Percentiles rank a stretch among this genome's conserved stretches.
These are phyloP conservation scores for Peronosclerospora sorghi DNA, from an alignment of 352 stramenopile species.

Conservation along the genomic window DNA sequence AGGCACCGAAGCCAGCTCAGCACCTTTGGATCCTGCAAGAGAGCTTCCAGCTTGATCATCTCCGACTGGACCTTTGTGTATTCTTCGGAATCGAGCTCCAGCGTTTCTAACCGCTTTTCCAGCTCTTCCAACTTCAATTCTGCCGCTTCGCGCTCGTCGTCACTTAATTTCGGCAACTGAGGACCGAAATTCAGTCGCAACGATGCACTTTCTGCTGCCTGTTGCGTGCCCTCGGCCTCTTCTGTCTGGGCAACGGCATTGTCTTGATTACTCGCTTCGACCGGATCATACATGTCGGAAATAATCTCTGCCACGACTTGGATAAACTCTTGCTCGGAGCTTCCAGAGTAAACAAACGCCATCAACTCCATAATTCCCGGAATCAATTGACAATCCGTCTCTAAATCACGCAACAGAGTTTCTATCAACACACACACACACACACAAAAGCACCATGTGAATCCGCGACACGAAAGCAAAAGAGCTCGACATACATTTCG, in stretches of 20 bases:
- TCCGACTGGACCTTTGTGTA: slow-evolving; percentile 51
- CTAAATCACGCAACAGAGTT: slow-evolving; percentile 42
- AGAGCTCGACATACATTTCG: not conserved
- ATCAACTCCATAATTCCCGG: slow-evolving; percentile 64
- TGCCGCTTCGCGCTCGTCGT: slow-evolving; percentile 41
- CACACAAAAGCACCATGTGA: too few relatives aligned
- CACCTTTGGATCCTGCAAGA: slow-evolving; percentile 61
- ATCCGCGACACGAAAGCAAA: too few relatives aligned
- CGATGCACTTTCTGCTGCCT: slow-evolving; percentile 22
- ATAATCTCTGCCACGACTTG: slow-evolving; percentile 68
- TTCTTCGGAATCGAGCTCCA: slow-evolving; percentile 47
- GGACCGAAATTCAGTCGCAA: slow-evolving; percentile 12
- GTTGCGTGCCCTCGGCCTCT: slow-evolving; percentile 12
- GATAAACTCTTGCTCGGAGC: slow-evolving; percentile 65
- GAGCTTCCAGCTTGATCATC: slow-evolving; percentile 52
- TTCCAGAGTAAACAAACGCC: slow-evolving; percentile 59
- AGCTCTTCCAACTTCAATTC: slow-evolving; percentile 55
- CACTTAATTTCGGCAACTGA: slow-evolving; percentile 24
- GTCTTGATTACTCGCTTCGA: slow-evolving; percentile 28
- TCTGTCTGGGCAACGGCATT: slow-evolving; percentile 8
- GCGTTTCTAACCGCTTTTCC: slow-evolving; percentile 39
- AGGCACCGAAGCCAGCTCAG: slow-evolving; percentile 60
- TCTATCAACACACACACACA: slow-evolving; percentile 18
- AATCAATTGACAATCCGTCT: slow-evolving; percentile 49
- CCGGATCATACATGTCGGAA: slow-evolving; percentile 62